phyloP scores from a whole-genome alignment of 345 rosid species.

The Noccaea bulbosa region DNA sequence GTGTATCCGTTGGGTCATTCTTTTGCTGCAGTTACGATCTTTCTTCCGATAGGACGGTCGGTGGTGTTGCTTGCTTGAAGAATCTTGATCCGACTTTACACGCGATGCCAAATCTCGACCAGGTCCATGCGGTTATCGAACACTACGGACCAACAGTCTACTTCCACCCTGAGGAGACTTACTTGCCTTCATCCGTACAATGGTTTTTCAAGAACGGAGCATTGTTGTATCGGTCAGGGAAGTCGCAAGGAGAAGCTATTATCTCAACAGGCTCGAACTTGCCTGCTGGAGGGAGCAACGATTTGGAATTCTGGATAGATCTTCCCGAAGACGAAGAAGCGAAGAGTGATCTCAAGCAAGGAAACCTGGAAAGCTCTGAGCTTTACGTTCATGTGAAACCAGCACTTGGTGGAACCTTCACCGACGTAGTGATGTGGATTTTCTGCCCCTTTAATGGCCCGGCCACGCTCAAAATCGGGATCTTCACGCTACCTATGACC shows the following conservation, averaged over 20 bases:
- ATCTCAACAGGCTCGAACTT: slow-evolving; percentile 62
- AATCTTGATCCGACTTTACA: slow-evolving; percentile 58
- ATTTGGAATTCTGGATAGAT: slow-evolving; percentile 80
- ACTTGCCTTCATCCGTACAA: slow-evolving; percentile 82
- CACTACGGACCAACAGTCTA: slow-evolving; percentile 84
- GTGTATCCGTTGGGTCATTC: slow-evolving; percentile 86
- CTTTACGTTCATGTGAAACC: slow-evolving; percentile 91
- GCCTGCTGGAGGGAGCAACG: slow-evolving; percentile 74
- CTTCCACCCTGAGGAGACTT: slow-evolving; percentile 88
- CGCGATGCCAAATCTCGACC: slow-evolving; percentile 87
- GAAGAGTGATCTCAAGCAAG: slow-evolving; percentile 54
- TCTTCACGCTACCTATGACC: slow-evolving; percentile 66
- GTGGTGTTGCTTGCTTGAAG: slow-evolving; percentile 75
- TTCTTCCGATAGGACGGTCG: slow-evolving; percentile 44
- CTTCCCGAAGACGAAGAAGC: slow-evolving; percentile 65
- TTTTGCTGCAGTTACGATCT: slow-evolving; percentile 54
- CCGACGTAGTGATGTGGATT: slow-evolving; percentile 90
- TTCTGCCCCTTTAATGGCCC: slow-evolving; percentile 96
- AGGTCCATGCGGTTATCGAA: slow-evolving; percentile 65
- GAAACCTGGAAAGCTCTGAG: slow-evolving; percentile 73
- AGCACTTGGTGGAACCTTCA: slow-evolving; percentile 85
- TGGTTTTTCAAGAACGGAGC: slow-evolving; percentile 96
- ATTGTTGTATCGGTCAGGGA: slow-evolving; percentile 55
- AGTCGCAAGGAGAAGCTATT: slow-evolving; percentile 54
- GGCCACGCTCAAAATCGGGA: slow-evolving; percentile 75